Conservation (phyloP, 768 basidiomycete species). For the Lactarius quietus region DNA sequence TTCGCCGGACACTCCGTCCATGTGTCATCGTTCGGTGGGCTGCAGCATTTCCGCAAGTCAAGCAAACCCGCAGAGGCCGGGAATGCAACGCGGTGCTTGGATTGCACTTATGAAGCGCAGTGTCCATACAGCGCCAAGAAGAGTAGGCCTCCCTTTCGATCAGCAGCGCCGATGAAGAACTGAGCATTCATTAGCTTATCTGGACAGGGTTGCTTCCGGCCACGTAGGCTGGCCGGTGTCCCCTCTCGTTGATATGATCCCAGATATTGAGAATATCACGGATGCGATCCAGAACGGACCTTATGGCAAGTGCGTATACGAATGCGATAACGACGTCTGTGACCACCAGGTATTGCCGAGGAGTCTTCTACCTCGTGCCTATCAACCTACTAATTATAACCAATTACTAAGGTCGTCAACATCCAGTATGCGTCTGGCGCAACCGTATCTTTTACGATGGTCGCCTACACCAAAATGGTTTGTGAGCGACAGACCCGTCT, state of each 20-base stretch:
- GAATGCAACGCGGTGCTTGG: constrained; percentile 64
- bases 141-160: constrained; percentile 42
- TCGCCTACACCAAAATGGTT: constrained; percentile 74
- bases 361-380: background rate
- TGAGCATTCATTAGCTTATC: constrained; percentile 54
- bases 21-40: constrained; percentile 83
- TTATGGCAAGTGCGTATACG: constrained; percentile 84
- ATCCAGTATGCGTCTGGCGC: constrained; percentile 78
- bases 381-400: background rate
- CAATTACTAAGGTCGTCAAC: constrained; percentile 62
- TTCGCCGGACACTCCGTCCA: constrained; percentile 58
- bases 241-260: constrained; percentile 71
- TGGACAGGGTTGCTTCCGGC: constrained; percentile 63
- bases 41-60: constrained; percentile 75
- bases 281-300: constrained; percentile 64
- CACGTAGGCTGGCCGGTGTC: constrained; percentile 59
- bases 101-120: constrained; percentile 65
- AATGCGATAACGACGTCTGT: constrained; percentile 80
- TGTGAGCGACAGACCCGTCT: constrained; percentile 82
- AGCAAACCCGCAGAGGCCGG: constrained; percentile 70
- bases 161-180: background rate
- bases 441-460: constrained; percentile 87
- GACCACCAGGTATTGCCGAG: constrained; percentile 62
- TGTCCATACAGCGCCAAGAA: constrained; percentile 89
- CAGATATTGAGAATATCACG: constrained; percentile 84